Conservation (phyloP, 805 yeast genomes). For the Candida ulmi region DNA sequence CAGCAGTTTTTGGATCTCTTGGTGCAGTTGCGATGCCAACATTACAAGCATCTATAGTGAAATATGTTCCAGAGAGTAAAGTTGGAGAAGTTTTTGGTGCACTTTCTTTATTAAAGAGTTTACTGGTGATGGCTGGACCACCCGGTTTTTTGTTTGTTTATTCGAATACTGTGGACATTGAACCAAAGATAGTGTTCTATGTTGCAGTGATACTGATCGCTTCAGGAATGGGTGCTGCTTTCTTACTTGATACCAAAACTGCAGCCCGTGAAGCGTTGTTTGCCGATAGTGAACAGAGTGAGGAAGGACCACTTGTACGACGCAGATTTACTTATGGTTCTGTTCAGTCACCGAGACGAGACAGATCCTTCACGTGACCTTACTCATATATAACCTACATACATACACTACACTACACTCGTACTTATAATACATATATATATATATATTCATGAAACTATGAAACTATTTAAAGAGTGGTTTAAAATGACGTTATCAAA, state of each 20-base stretch:
- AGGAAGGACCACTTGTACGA: no score
- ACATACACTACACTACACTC: conserved; percentile 1
- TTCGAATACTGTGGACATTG: conserved; percentile 32
- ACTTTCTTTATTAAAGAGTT: conserved; percentile 51
- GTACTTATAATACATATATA: no score
- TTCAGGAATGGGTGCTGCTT: conserved; percentile 12
- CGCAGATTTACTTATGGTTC: no score
- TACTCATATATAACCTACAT: no score
- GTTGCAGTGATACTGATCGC: conserved; percentile 19
- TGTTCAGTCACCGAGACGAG: background rate
- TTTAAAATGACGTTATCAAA: no score
- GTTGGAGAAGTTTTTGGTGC: conserved; percentile 75
- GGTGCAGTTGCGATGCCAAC: conserved; percentile 53
- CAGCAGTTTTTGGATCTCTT: conserved; percentile 36
- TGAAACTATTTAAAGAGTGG: no score
- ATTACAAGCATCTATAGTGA: conserved; percentile 51
- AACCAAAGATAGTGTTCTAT: conserved; percentile 33
- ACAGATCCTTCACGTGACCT: no score
- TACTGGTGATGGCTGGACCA: conserved; percentile 44
- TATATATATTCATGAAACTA: no score
- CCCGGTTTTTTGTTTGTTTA: conserved; percentile 42
- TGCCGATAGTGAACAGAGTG: no score
- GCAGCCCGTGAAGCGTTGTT: no score
- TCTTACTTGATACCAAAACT: conserved; percentile 9
- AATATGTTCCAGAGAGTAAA: conserved; percentile 52